phyloP scores from a whole-genome alignment of 2,329 filamentous ascomycete genomes.

The Fusarium stilboides region DNA sequence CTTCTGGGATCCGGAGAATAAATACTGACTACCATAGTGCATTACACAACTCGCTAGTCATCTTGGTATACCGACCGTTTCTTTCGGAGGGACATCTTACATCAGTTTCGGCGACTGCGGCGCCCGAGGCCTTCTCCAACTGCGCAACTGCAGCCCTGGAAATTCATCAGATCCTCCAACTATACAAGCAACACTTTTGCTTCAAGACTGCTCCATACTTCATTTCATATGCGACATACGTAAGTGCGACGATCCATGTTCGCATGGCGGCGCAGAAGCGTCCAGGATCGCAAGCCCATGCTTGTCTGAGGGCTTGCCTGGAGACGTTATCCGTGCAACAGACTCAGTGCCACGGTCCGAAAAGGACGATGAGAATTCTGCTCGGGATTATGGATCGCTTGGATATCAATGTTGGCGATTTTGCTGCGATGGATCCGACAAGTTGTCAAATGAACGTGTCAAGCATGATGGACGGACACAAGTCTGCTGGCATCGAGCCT shows the following conservation, averaged over 20 bases:
- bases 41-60: constrained; percentile 64
- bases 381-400: constrained; percentile 14
- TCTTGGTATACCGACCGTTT: constrained; percentile 68
- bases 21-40: constrained; percentile 30
- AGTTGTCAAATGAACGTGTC: not conserved
- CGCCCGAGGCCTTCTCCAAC: constrained; percentile 58
- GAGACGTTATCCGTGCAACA: constrained; percentile 62
- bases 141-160: constrained; percentile 62
- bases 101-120: constrained; percentile 54
- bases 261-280: constrained; percentile 63
- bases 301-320: constrained; percentile 59
- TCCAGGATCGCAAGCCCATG: constrained; percentile 56
- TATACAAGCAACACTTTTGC: constrained; percentile 60
- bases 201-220: constrained; percentile 64
- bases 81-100: constrained; percentile 64
- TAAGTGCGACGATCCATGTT: constrained; percentile 66
- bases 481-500: rapidly evolving
- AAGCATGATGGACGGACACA: rapidly evolving
- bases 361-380: constrained; percentile 31
- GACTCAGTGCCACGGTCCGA: constrained; percentile 48
- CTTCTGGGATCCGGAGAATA: rapidly evolving
- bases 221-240: constrained; percentile 68
- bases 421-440: not conserved
- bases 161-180: constrained; percentile 59
- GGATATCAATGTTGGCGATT: constrained; percentile 1